Evolutionary conservation across 495 filamentous ascomycete species (phyloP), one percentile per base, ranked within the genome.

Genomic region (Hypoxylon fragiforme): DNA sequence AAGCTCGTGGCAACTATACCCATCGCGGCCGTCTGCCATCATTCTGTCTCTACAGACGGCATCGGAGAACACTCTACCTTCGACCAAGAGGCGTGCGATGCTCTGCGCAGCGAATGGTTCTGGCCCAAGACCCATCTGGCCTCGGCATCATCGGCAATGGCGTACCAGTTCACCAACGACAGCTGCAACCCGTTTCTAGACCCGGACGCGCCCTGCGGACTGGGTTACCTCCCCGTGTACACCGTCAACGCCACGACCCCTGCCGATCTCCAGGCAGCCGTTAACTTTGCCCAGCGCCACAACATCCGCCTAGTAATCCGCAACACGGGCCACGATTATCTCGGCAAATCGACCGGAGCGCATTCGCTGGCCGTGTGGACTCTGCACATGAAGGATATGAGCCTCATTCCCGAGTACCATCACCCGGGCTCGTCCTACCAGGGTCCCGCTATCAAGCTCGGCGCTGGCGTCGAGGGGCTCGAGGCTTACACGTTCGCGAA

Each of bases 191-290:
- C 52, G 3, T 56, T 48, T 14, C 3, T 35, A n/a, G 44, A 26
- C 0, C 22, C 47, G 1, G 35, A 54, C 15, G 69, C 45, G 28
- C 67, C 73, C 9, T 89, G 84, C 70, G 68, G 63, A 3, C 58
- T 85, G 2, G 84, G 80, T 18, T 84, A 82, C 63, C 81, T 81
- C 57, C 74, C 81, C 11, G 43, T 52, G 7, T 88, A 86, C 48
- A 69, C 77, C 1, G 71, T 84, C 48, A 76, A 78, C 52, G 78
- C 73, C n/a, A 55, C 60, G 13, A 38, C 48, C 4, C 44, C 67
- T 2, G 52, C 22, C 7, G 72, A 85, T 48, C 60, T 81, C 14
- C 62, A 63, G 18, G 67, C 66, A 5, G 72, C 72, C 0, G 51
- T 85, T 22, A 64, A 68, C 1, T 85, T 84, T 49, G 79, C 77